These are phyloP conservation scores for Tremella fuciformis DNA, from an alignment of 768 basidiomycete genomes.

Conservation along the genomic window DNA sequence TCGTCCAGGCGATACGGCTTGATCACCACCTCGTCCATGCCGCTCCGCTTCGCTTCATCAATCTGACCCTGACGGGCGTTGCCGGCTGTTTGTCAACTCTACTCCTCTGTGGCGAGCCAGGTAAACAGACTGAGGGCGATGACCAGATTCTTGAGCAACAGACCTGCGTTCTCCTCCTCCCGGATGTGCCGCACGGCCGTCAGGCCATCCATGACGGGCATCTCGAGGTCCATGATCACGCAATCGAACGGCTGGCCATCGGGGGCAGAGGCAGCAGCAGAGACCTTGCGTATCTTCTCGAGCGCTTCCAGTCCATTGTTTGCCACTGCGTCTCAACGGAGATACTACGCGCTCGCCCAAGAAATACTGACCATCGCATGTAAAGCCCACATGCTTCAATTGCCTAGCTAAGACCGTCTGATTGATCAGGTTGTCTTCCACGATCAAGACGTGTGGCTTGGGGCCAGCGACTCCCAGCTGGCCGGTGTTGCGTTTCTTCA, in stretches of 20 bases:
- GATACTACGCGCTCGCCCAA: background rate
- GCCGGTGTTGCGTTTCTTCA: conserved; percentile 17
- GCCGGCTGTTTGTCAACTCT: conserved; percentile 29
- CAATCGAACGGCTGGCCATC: conserved; percentile 39
- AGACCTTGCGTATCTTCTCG: conserved; percentile 38
- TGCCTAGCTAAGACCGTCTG: conserved; percentile 45
- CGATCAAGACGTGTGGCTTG: conserved; percentile 38
- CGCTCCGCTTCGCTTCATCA: conserved; percentile 43
- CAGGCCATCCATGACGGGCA: conserved; percentile 52
- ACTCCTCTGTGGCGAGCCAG: background rate
- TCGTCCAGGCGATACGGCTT: conserved; percentile 43
- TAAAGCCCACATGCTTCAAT: conserved; percentile 43
- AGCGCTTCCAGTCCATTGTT: conserved; percentile 41
- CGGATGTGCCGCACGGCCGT: conserved; percentile 43
- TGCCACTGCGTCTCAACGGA: background rate
- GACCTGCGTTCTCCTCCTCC: conserved; percentile 39
- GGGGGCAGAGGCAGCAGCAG: conserved; percentile 7
- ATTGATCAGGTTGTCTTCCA: conserved; percentile 50
- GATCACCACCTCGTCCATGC: conserved; percentile 48
- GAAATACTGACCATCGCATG: conserved; percentile 37
- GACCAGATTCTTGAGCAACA: conserved; percentile 30
- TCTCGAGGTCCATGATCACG: conserved; percentile 46
- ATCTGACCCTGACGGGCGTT: conserved; percentile 50
- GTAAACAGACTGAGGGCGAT: conserved; percentile 44
- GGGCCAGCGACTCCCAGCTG: background rate